Percentiles rank a stretch among this genome's conserved stretches.
phyloP scores from a whole-genome alignment of 441 rosid genomes.

The Adansonia gregorii region DNA sequence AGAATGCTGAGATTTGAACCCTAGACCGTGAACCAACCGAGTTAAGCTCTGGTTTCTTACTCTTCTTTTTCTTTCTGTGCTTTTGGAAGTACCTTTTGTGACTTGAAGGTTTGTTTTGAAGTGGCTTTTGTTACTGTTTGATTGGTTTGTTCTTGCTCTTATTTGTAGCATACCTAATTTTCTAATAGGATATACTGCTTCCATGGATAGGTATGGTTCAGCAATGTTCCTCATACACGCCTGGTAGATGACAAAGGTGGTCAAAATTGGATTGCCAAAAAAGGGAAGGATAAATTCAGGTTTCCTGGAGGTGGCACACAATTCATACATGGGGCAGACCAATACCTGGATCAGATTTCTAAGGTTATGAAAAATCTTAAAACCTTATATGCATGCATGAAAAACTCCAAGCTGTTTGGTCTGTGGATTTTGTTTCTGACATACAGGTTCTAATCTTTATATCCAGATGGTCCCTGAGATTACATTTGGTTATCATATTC shows the following conservation, averaged over 20 bases:
- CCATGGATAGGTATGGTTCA: slow-evolving; percentile 73
- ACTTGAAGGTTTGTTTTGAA: background rate
- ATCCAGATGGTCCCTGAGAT: slow-evolving; percentile 82
- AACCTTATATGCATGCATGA: background rate
- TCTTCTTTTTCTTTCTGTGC: background rate
- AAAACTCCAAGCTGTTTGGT: background rate
- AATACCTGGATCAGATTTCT: slow-evolving; percentile 85
- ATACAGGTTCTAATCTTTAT: slow-evolving; percentile 28
- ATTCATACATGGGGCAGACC: slow-evolving; percentile 96
- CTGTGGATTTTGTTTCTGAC: slow-evolving; percentile 29
- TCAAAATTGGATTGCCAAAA: slow-evolving; percentile 82
- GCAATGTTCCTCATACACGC: slow-evolving; percentile 85
- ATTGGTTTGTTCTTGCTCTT: background rate
- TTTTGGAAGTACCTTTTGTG: background rate
- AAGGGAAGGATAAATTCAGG: slow-evolving; percentile 75
- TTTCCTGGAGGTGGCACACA: slow-evolving; percentile 99
- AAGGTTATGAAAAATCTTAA: slow-evolving; percentile 47
- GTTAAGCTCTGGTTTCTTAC: background rate
- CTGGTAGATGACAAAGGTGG: slow-evolving; percentile 96
- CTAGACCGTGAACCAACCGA: too few species aligned
- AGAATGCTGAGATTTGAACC: too few species aligned
- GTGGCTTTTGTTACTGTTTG: background rate
- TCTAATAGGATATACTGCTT: slow-evolving; percentile 28
- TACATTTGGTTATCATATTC: slow-evolving; percentile 68
- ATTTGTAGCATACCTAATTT: slow-evolving; percentile 12